These are phyloP conservation scores for Didymella lethalis DNA, from an alignment of 2,329 filamentous ascomycete genomes.

Conservation along the genomic window DNA sequence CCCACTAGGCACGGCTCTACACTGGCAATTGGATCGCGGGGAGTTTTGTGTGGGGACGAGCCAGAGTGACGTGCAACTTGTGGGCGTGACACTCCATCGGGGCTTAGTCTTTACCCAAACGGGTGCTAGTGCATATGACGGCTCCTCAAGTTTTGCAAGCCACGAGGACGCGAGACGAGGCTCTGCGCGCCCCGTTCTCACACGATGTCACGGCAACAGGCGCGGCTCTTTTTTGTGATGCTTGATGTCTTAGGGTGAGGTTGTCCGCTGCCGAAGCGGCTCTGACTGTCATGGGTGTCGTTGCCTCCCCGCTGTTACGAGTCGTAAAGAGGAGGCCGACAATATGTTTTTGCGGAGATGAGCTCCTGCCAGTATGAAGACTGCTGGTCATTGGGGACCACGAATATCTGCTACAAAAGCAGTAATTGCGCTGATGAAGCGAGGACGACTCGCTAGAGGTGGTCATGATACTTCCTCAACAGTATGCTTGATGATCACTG, in stretches of 20 bases:
- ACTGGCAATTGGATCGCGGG: constrained; percentile 18
- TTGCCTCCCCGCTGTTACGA: constrained; percentile 14
- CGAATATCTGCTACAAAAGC: neutral
- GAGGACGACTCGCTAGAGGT: neutral
- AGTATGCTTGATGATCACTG: constrained; percentile 2
- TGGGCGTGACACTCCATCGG: constrained; percentile 4
- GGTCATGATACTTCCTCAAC: neutral
- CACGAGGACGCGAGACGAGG: constrained; percentile 22
- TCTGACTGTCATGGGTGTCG: constrained; percentile 16
- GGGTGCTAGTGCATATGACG: constrained; percentile 7
- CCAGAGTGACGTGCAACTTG: constrained; percentile 12
- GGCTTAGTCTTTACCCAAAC: constrained; percentile 2
- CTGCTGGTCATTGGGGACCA: neutral
- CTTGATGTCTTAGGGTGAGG: constrained; percentile 9
- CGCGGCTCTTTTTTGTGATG: constrained; percentile 12
- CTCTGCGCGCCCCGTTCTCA: constrained; percentile 12
- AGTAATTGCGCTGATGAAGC: neutral
- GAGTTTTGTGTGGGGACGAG: constrained; percentile 17
- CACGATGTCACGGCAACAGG: constrained; percentile 12
- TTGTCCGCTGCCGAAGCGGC: neutral
- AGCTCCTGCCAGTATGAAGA: constrained; percentile 1
- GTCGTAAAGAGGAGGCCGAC: constrained; percentile 8
- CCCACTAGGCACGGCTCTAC: constrained; percentile 10
- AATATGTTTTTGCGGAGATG: constrained; percentile 7
- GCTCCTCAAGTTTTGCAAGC: constrained; percentile 18